phyloP scores from a whole-genome alignment of 768 basidiomycete genomes.

The Lentinula aciculospora region DNA sequence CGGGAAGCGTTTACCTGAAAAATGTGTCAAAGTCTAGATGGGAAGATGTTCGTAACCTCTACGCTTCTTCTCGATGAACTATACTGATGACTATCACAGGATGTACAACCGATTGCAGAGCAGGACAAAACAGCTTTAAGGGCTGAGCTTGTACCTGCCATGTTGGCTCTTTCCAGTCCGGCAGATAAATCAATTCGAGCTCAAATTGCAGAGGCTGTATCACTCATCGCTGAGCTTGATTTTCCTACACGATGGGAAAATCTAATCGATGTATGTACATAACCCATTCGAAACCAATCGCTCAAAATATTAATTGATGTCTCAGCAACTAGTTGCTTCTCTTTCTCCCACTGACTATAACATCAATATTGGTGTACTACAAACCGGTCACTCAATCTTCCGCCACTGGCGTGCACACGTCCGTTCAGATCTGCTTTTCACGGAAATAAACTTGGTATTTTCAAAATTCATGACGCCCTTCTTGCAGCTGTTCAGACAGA shows the following conservation, averaged over 20 bases:
- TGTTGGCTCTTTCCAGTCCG: constrained; percentile 78
- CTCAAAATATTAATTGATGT: neutral
- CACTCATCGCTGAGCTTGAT: constrained; percentile 86
- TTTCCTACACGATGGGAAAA: constrained; percentile 87
- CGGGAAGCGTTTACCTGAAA: constrained; percentile 89
- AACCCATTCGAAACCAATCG: neutral
- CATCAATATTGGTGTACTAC: constrained; percentile 83
- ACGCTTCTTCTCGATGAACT: neutral
- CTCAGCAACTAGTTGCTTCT: constrained; percentile 82
- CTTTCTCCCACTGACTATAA: constrained; percentile 79
- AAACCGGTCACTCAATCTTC: constrained; percentile 96
- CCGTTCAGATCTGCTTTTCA: constrained; percentile 80
- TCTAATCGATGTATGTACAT: constrained; percentile 82
- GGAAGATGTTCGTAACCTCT: constrained; percentile 62
- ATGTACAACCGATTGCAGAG: constrained; percentile 64
- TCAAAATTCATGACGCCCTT: constrained; percentile 79
- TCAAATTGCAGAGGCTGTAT: constrained; percentile 90
- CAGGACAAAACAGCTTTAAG: constrained; percentile 72
- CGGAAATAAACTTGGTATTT: constrained; percentile 89
- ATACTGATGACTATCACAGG: constrained; percentile 32
- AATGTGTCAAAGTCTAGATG: constrained; percentile 84
- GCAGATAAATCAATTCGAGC: constrained; percentile 69
- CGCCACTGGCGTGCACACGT: constrained; percentile 88
- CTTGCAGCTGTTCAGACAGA: constrained; percentile 74
- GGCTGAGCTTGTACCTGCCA: constrained; percentile 78